Conservation (phyloP, 495 filamentous ascomycete species). For the Friedmanniomyces simplex region DNA sequence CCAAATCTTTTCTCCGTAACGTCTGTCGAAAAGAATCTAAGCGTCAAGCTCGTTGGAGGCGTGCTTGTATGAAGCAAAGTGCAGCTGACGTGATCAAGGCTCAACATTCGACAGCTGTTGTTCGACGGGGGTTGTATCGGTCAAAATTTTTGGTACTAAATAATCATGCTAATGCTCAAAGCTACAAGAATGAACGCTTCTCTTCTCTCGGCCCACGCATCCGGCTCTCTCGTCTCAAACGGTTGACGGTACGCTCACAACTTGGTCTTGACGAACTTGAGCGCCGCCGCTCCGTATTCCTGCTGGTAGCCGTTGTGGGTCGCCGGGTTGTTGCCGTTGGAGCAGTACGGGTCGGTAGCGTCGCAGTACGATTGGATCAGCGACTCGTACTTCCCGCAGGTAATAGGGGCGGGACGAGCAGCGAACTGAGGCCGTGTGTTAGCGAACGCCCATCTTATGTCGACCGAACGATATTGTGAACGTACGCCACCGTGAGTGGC, state of each 20-base stretch:
- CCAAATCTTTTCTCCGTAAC: too few relatives aligned
- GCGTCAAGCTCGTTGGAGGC: too few relatives aligned
- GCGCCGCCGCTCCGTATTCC: slow-evolving; percentile 39
- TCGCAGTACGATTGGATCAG: slow-evolving; percentile 19
- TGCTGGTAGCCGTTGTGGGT: slow-evolving; percentile 16
- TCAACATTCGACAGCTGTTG: too few relatives aligned
- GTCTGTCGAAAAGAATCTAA: too few relatives aligned
- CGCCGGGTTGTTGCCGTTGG: slow-evolving; percentile 14
- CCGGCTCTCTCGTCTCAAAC: too few relatives aligned
- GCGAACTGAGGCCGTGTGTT: slow-evolving; percentile 1
- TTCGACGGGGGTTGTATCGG: too few relatives aligned
- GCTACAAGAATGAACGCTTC: too few relatives aligned
- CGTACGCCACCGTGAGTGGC: slow-evolving; percentile 10
- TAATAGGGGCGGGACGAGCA: slow-evolving; percentile 1
- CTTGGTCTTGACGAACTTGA: slow-evolving; percentile 19
- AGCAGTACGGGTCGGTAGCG: slow-evolving; percentile 20
- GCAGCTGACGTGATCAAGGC: too few relatives aligned
- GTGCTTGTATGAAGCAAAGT: too few relatives aligned
- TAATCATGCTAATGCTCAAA: too few relatives aligned
- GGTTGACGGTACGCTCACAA: background rate
- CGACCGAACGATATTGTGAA: background rate
- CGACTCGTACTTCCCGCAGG: slow-evolving; percentile 10
- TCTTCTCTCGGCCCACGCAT: too few relatives aligned
- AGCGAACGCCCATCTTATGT: background rate
- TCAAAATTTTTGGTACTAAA: too few relatives aligned